phyloP scores from a whole-genome alignment of 257 asterid species.

The Ilex aquifolium region DNA sequence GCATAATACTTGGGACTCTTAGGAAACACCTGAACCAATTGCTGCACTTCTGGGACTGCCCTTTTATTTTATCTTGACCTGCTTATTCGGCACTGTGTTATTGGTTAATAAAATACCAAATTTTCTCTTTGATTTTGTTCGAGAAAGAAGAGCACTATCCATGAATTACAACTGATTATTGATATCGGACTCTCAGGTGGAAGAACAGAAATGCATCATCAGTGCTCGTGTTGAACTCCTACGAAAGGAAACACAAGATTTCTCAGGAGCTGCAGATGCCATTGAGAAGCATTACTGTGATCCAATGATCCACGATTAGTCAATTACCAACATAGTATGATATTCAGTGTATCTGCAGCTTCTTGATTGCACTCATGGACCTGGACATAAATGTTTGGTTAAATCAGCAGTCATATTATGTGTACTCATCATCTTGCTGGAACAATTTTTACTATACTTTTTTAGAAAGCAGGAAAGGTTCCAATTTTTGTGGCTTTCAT shows the following conservation, averaged over 20 bases:
- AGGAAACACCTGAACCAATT: no score
- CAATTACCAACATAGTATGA: background rate
- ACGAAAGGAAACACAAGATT: constrained; percentile 48
- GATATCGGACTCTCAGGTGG: constrained; percentile 37
- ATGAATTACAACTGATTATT: constrained; percentile 1
- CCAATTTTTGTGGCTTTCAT: no score
- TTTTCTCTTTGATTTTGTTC: constrained; percentile 2
- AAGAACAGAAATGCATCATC: constrained; percentile 44
- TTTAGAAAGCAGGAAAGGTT: no score
- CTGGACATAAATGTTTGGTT: background rate
- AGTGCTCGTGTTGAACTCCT: constrained; percentile 51
- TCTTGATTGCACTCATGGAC: background rate
- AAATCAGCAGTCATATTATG: background rate
- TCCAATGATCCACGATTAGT: background rate
- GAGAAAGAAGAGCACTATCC: background rate
- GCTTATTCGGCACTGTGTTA: no score
- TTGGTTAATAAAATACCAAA: background rate
- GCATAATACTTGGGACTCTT: no score
- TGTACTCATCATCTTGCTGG: no score
- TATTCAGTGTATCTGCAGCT: background rate
- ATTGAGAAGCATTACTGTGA: constrained; percentile 33
- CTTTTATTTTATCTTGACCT: no score
- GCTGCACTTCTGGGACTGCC: no score
- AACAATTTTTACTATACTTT: no score
- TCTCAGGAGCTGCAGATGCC: constrained; percentile 40